Percentiles rank a stretch among this genome's conserved stretches.
Conservation (phyloP, 352 stramenopile genomes). For the Globisporangium polare region DNA sequence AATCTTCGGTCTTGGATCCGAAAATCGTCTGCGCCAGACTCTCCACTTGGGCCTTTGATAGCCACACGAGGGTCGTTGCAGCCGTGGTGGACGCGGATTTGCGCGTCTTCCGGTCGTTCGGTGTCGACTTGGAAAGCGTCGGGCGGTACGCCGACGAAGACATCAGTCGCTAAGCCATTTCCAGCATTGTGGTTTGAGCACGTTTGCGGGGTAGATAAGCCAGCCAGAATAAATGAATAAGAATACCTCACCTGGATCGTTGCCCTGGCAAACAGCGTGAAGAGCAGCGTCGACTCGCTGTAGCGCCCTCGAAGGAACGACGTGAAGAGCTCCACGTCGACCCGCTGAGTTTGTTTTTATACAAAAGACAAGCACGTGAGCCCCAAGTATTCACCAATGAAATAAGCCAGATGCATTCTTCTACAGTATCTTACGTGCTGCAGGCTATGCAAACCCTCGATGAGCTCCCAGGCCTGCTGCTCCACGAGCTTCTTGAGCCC, state of each 20-base stretch:
- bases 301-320: constrained; percentile 56
- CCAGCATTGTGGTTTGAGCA: background rate
- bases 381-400: too few relatives aligned
- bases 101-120: constrained; percentile 20
- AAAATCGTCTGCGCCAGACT: constrained; percentile 39
- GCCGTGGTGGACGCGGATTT: constrained; percentile 13
- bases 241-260: constrained; percentile 30
- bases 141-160: constrained; percentile 25
- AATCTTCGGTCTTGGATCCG: constrained; percentile 39
- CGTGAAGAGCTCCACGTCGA: constrained; percentile 60
- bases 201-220: background rate
- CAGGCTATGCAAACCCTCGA: constrained; percentile 37
- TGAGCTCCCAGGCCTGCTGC: constrained; percentile 54
- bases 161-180: constrained; percentile 17
- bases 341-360: constrained; percentile 16
- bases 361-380: background rate
- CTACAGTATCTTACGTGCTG: constrained; percentile 43
- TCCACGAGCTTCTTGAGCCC: constrained; percentile 56
- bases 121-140: constrained; percentile 10
- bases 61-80: constrained; percentile 23
- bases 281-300: constrained; percentile 35
- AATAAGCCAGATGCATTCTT: too few relatives aligned
- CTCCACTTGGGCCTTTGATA: constrained; percentile 49
- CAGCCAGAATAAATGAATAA: background rate
- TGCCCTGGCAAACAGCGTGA: constrained; percentile 51